phyloP scores from a whole-genome alignment of 192 early-diverging fungal species.

The Coemansia sp. region DNA sequence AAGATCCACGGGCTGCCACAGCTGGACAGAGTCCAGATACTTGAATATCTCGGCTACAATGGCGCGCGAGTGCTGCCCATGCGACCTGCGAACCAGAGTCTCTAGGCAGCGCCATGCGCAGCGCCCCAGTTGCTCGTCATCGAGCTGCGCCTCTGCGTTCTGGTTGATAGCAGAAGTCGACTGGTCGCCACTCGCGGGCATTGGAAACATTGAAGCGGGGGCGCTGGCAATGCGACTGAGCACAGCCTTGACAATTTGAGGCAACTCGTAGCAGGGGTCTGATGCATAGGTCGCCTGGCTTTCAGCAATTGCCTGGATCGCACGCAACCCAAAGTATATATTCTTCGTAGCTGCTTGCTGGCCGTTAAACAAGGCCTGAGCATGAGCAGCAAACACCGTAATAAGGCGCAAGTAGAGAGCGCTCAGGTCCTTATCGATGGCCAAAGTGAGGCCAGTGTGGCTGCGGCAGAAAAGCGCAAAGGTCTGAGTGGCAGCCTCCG shows the following conservation, averaged over 20 bases:
- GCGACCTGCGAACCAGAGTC: constrained; percentile 36
- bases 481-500: constrained; percentile 60
- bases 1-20: constrained; percentile 30
- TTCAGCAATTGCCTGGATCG: constrained; percentile 60
- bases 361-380: constrained; percentile 5
- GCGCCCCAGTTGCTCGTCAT: constrained; percentile 14
- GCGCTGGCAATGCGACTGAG: constrained; percentile 26
- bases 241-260: constrained; percentile 60
- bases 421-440: constrained; percentile 65
- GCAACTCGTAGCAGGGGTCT: constrained; percentile 61
- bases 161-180: not conserved
- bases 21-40: constrained; percentile 26
- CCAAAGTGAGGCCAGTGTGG: constrained; percentile 69
- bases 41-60: constrained; percentile 50
- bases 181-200: constrained; percentile 4
- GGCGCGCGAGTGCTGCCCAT: constrained; percentile 48
- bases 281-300: constrained; percentile 63
- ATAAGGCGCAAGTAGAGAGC: constrained; percentile 59
- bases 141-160: not conserved
- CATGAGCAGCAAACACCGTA: constrained; percentile 54
- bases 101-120: constrained; percentile 43
- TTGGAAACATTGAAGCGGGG: not conserved
- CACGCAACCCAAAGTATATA: constrained; percentile 60
- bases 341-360: constrained; percentile 3
- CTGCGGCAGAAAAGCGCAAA: constrained; percentile 69